phyloP scores from a whole-genome alignment of 2,329 filamentous ascomycete genomes.

The Verticillium dahliae region DNA sequence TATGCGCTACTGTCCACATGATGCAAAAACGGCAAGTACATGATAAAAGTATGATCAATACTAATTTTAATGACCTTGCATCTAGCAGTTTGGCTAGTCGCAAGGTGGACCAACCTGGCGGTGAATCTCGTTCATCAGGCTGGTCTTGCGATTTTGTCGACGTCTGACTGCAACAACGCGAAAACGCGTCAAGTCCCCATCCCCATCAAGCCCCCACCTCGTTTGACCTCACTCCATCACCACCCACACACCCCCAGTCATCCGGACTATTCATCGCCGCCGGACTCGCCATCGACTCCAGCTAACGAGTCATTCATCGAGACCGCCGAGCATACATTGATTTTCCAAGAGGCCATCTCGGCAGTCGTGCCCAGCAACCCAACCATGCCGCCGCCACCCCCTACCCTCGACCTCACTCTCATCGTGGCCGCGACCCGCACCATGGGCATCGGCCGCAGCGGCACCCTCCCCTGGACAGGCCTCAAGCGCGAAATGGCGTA shows the following conservation, averaged over 20 bases:
- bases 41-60: too few relatives aligned
- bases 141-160: background rate
- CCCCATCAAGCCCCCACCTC: background rate
- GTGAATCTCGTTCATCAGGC: too few relatives aligned
- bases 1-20: too few relatives aligned
- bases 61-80: too few relatives aligned
- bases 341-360: too few relatives aligned
- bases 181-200: background rate
- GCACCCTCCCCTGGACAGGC: conserved; percentile 80
- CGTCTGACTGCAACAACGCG: background rate
- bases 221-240: background rate
- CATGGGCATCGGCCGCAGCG: conserved; percentile 80
- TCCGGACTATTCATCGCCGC: background rate
- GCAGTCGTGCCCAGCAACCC: background rate
- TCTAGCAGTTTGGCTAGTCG: too few relatives aligned
- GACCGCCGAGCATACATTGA: background rate
- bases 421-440: conserved; percentile 87
- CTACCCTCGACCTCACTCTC: conserved; percentile 64
- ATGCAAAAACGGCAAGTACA: too few relatives aligned
- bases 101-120: too few relatives aligned
- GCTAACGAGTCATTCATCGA: background rate
- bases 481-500: conserved; percentile 91
- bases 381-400: conserved; percentile 12
- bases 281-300: background rate
- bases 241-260: background rate